Evolutionary conservation across 805 yeast species (phyloP).

Genomic region (Nakazawaea populi): DNA sequence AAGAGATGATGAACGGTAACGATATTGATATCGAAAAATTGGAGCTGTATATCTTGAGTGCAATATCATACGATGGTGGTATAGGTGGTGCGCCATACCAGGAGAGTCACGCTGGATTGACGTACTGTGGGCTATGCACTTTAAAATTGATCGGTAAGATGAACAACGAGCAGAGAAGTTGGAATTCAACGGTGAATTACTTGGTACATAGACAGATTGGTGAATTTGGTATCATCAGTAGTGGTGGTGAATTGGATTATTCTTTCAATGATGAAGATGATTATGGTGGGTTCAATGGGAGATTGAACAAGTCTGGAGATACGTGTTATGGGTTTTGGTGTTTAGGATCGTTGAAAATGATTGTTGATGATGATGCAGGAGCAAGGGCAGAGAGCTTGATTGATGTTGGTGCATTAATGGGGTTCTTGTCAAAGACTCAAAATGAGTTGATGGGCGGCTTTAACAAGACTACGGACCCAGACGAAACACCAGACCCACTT

Average conservation of each 20-base stretch:
- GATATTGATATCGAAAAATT: conserved; percentile 40
- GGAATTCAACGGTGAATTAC: conserved; percentile 47
- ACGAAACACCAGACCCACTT: conserved; percentile 58
- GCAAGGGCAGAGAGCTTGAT: conserved; percentile 18
- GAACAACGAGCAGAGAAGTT: conserved; percentile 15
- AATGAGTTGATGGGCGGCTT: conserved; percentile 70
- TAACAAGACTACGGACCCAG: conserved; percentile 50
- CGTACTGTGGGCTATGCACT: conserved; percentile 76
- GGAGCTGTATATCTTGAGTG: conserved; percentile 28
- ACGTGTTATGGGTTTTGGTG: conserved; percentile 90
- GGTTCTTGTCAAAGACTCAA: conserved; percentile 53
- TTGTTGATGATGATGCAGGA: conserved; percentile 21
- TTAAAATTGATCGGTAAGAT: conserved; percentile 35
- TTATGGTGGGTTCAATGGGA: conserved; percentile 79
- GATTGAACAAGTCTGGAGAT: conserved; percentile 79
- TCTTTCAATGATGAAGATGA: conserved; percentile 39
- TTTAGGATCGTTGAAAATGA: conserved; percentile 46
- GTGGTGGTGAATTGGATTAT: conserved; percentile 19
- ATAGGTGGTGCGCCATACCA: conserved; percentile 42
- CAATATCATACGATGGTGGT: conserved; percentile 61
- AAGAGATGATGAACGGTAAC: no score
- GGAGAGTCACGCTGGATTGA: conserved; percentile 84
- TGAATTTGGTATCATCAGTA: conserved; percentile 12
- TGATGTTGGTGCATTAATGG: conserved; percentile 27
- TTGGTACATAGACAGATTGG: conserved; percentile 58